A percentile compares a stretch with the other conserved stretches of the same genome.
These are phyloP conservation scores for Stromatinia cepivora DNA, from an alignment of 2,329 filamentous ascomycete species.

Conservation along the genomic window DNA sequence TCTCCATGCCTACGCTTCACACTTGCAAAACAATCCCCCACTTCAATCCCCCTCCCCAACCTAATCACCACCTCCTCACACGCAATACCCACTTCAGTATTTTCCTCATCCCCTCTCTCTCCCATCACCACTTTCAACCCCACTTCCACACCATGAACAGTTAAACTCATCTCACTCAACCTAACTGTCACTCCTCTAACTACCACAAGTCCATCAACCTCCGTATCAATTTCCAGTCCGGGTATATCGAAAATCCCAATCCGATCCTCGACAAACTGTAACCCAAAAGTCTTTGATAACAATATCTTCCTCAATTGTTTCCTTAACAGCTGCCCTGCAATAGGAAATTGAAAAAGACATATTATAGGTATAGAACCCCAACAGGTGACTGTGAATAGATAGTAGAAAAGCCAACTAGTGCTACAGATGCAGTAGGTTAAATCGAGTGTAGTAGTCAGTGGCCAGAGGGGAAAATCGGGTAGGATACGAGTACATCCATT, in stretches of 20 bases:
- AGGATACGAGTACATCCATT: slow-evolving; percentile 42
- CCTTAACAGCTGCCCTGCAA: slow-evolving; percentile 32
- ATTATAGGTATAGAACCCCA: slow-evolving; percentile 47
- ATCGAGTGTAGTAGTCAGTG: slow-evolving; percentile 49
- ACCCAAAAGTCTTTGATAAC: slow-evolving; percentile 38
- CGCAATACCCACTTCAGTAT: slow-evolving; percentile 54
- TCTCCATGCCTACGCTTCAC: slow-evolving; percentile 47
- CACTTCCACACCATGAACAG: slow-evolving; percentile 54
- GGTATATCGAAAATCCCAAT: slow-evolving; percentile 47
- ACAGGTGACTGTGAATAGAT: slow-evolving; percentile 45
- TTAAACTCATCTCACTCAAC: slow-evolving; percentile 50
- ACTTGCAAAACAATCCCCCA: slow-evolving; percentile 55
- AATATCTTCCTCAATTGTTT: slow-evolving; percentile 41
- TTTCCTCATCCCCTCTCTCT: slow-evolving; percentile 41
- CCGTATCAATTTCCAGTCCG: slow-evolving; percentile 55
- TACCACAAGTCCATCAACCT: slow-evolving; percentile 53
- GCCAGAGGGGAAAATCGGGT: slow-evolving; percentile 49
- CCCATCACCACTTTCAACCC: slow-evolving; percentile 54
- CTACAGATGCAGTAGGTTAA: slow-evolving; percentile 49
- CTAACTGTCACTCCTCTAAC: slow-evolving; percentile 54
- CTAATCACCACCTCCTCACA: slow-evolving; percentile 50
- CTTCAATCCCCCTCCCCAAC: slow-evolving; percentile 51
- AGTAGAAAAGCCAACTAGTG: slow-evolving; percentile 54
- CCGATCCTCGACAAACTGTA: slow-evolving; percentile 52
- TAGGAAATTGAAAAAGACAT: slow-evolving; percentile 49